A percentile compares a stretch with the other conserved stretches of the same genome.
Conservation (phyloP, 2,329 filamentous ascomycete species). For the Ophiocordyceps camponoti-leonardi region DNA sequence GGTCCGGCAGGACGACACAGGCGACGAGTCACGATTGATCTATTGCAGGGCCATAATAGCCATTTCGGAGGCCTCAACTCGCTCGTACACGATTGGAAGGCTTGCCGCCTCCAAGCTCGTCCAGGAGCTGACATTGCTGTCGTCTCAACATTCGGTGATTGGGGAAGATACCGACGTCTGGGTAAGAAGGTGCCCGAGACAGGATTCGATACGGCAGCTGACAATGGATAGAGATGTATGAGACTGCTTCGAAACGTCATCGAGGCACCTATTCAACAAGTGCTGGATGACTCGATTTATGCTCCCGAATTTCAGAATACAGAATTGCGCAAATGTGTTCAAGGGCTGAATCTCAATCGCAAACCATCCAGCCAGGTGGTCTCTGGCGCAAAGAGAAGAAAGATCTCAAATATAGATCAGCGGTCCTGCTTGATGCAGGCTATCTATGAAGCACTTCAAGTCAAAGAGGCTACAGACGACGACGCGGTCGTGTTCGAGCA, state of each 20-base stretch:
- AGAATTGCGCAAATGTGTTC: slow-evolving; percentile 11
- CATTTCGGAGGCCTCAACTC: slow-evolving; percentile 18
- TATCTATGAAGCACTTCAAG: slow-evolving; percentile 13
- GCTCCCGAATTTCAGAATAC: slow-evolving; percentile 13
- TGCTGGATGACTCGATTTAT: slow-evolving; percentile 8
- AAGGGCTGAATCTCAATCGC: slow-evolving; percentile 13
- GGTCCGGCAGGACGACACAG: slow-evolving; percentile 9
- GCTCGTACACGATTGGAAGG: slow-evolving; percentile 16
- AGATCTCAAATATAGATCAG: slow-evolving; percentile 9
- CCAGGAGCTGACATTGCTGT: slow-evolving; percentile 20
- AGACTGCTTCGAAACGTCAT: slow-evolving; percentile 12
- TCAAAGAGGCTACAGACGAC: slow-evolving; percentile 6
- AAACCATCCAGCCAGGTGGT: slow-evolving; percentile 2
- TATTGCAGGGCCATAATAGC: slow-evolving; percentile 21
- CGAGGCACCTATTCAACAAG: slow-evolving; percentile 4
- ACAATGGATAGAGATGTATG: slow-evolving; percentile 12
- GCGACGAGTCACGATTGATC: slow-evolving; percentile 12
- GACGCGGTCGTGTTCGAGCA: slow-evolving; percentile 14
- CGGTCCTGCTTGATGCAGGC: slow-evolving; percentile 6
- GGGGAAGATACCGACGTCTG: slow-evolving; percentile 21
- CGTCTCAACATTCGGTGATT: slow-evolving; percentile 12
- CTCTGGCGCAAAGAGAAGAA: slow-evolving; percentile 13
- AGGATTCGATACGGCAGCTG: slow-evolving; percentile 3
- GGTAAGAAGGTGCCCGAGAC: slow-evolving; percentile 13
- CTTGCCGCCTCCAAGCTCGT: slow-evolving; percentile 25